Base-by-base conservation (phyloP, 2,329 filamentous ascomycete genomes). In the Apiospora hydei region DNA sequence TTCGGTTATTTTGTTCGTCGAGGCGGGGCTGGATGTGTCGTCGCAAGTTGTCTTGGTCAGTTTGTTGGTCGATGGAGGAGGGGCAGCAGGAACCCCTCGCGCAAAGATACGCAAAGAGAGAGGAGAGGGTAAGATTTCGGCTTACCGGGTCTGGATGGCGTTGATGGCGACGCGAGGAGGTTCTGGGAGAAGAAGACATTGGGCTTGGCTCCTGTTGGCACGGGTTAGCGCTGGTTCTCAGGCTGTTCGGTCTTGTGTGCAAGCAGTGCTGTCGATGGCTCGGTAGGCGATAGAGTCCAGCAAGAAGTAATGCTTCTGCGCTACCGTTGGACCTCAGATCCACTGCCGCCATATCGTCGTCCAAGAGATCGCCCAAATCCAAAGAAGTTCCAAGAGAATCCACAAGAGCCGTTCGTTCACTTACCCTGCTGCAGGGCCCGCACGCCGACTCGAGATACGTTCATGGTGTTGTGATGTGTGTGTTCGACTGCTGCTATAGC, bases 401-500 rank as follows among this genome's bases (percentile, higher is more conserved):
- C 70, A 26, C 41, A 57, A 70, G 47, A 41, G 21, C n/a, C n/a
- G 18, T 30, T 44, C n/a, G 18, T 30, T 44, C 34, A 79, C 85
- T 77, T 81, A 90, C 88, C 86, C 87, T 88, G 86, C 81, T 88
- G 88, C 81, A 90, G 82, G 81, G 88, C 88, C 83, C 86, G 85
- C 76, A 89, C 80, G 81, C 88, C 88, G 78, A 89, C 84, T 83
- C 88, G 83, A 78, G 88, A 87, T 79, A 87, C 85, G 80, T 85
- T 87, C 88, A 91, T 91, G 79, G 73, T 73, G 71, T 57, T 77
- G 47, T 66, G 67, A 18, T 44, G 24, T 44, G 24, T 53, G 71
- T 53, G 61, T 43, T 64, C 67, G 70, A 24, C 34, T 61, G 71
- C 8, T 69, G 8, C 66, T 24, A 69, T 67, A 57, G 71, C 46